Conservation (phyloP, 2,329 filamentous ascomycete species). For the Neofusicoccum ribis region DNA sequence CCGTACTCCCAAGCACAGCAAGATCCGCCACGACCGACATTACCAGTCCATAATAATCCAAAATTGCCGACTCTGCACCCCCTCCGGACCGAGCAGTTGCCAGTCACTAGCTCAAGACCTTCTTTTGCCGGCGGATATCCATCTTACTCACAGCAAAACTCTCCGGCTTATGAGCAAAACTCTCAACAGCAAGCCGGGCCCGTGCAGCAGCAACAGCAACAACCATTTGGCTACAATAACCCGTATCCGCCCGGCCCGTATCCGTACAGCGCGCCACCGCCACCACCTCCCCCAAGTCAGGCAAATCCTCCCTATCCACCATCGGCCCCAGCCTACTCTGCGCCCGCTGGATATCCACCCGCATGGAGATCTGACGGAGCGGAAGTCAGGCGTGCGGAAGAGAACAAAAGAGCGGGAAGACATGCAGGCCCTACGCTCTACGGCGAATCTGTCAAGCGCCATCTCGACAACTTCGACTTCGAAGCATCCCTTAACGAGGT, state of each 20-base stretch:
- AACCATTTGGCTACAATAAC: conserved; percentile 40
- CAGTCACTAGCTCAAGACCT: conserved; percentile 26
- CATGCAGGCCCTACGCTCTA: conserved; percentile 34
- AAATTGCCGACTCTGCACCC: conserved; percentile 41
- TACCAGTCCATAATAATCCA: conserved; percentile 30
- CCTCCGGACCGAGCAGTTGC: conserved; percentile 38
- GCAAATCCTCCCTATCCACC: conserved; percentile 43
- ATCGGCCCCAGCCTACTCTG: conserved; percentile 41
- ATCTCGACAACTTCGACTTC: conserved; percentile 63
- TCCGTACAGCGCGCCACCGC: conserved; percentile 37
- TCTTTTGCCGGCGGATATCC: conserved; percentile 2
- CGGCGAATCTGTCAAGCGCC: conserved; percentile 59
- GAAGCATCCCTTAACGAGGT: conserved; percentile 54
- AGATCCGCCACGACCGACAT: conserved; percentile 27
- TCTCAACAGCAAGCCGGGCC: conserved; percentile 35
- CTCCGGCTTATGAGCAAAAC: conserved; percentile 39
- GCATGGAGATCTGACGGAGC: conserved; percentile 40
- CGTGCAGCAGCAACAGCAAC: conserved; percentile 34
- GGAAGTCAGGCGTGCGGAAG: conserved; percentile 33
- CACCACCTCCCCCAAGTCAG: conserved; percentile 30
- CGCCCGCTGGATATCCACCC: conserved; percentile 38
- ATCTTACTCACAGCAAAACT: conserved; percentile 33
- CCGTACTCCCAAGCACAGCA: conserved; percentile 31
- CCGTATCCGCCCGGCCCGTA: conserved; percentile 31
- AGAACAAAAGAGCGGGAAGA: conserved; percentile 38